A percentile compares a stretch with the other conserved stretches of the same genome.
Conservation (phyloP, 768 basidiomycete genomes). For the Termitomyces sp. region DNA sequence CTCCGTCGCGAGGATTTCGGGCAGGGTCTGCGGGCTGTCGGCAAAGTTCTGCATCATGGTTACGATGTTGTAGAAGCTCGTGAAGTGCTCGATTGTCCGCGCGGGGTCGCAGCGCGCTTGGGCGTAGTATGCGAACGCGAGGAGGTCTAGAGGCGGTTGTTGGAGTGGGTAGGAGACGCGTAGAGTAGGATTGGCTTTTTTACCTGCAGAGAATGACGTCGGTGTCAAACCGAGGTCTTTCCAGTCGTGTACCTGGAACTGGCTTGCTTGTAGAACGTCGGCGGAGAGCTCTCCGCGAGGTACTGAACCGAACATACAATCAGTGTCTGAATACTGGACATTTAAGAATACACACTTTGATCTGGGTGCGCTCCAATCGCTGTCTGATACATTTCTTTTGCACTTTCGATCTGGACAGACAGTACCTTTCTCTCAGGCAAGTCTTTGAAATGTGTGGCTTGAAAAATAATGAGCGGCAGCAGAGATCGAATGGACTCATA, state of each 20-base stretch:
- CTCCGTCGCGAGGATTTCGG: constrained; percentile 57
- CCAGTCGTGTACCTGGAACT: constrained; percentile 35
- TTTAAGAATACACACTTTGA: constrained; percentile 48
- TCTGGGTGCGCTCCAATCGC: constrained; percentile 74
- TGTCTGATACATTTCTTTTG: constrained; percentile 65
- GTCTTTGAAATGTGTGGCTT: constrained; percentile 44
- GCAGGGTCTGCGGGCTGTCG: constrained; percentile 41
- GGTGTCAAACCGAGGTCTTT: constrained; percentile 58
- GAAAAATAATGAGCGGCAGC: constrained; percentile 2
- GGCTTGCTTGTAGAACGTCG: constrained; percentile 29
- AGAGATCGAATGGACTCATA: background rate
- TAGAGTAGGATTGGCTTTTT: background rate
- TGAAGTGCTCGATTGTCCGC: constrained; percentile 59
- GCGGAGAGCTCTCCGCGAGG: constrained; percentile 45
- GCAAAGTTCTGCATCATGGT: constrained; percentile 42
- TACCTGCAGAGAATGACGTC: constrained; percentile 61
- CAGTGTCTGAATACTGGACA: constrained; percentile 8
- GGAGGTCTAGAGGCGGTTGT: constrained; percentile 55
- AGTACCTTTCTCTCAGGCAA: constrained; percentile 28
- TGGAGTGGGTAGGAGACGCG: constrained; percentile 1
- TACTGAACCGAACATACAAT: constrained; percentile 30
- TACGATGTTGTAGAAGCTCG: constrained; percentile 47
- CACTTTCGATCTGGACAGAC: constrained; percentile 51
- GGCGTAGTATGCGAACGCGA: constrained; percentile 71
- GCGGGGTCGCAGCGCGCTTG: constrained; percentile 78